Conservation (phyloP, 129 eudicot genomes). For the Flaveria ramosissima region DNA sequence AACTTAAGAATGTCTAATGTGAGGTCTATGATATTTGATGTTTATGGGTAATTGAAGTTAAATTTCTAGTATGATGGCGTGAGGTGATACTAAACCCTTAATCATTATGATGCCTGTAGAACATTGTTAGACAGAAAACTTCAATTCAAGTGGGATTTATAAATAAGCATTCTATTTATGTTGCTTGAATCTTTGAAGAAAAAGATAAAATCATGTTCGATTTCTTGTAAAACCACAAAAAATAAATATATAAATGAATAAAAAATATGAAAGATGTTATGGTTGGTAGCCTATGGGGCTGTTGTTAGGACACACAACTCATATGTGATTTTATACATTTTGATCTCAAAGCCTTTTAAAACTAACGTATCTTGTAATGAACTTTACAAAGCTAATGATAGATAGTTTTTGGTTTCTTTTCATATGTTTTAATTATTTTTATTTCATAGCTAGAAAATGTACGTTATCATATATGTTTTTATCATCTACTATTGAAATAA, state of each 20-base stretch:
- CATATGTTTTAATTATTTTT: neutral
- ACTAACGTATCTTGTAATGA: neutral
- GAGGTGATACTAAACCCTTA: neutral
- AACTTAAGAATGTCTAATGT: neutral
- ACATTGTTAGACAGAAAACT: neutral
- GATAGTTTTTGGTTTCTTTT: neutral
- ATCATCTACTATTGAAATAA: neutral
- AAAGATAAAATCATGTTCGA: conserved; percentile 11
- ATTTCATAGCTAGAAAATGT: neutral
- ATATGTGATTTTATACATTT: neutral
- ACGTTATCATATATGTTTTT: neutral
- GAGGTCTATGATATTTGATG: neutral
- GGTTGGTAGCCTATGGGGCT: neutral
- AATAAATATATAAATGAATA: neutral
- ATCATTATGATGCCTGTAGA: neutral
- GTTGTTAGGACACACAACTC: neutral
- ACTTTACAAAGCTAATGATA: neutral
- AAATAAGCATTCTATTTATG: conserved; percentile 6
- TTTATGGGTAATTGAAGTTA: neutral
- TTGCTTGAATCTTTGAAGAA: conserved; percentile 17
- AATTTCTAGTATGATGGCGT: neutral
- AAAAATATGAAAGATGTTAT: neutral
- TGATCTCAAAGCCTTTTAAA: neutral
- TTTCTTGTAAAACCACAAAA: conserved; percentile 4
- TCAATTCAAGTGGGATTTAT: neutral